Base-by-base conservation (phyloP, 2,329 filamentous ascomycete species). In the Talaromyces pinophilus region DNA sequence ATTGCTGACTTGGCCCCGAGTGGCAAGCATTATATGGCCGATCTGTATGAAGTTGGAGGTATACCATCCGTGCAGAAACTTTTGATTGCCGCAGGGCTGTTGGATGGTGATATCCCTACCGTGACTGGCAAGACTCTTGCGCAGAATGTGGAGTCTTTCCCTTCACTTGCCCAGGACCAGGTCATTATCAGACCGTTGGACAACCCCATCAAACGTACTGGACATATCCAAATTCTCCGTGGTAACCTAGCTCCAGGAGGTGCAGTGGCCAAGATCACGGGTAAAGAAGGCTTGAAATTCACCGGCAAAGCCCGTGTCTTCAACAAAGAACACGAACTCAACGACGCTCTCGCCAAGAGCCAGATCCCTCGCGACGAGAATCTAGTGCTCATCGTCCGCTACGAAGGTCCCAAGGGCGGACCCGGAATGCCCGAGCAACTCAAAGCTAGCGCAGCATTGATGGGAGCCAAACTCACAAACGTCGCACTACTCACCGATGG, bases 351-450 rank as follows among this genome's bases (percentile, higher is more conserved):
- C 13, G 89, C 88, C 28, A 82, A 82, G 22, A 90, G 92, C 64
- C 84, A 89, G 60, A 90, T 92, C 57, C 86, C 87, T 0, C 87
- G 87, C 42, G 87, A 87, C 67, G 92, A 95, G 74, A 95, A 96
- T 75, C 85, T 96, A 15, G 94, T 97, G 22, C 82, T 97, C 33
- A 88, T 97, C 38, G 93, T 98, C 63, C 89, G 94, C 25, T 97
- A 97, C 76, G 94, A 98, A 77, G 94, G 94, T 0, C 94, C 94
- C 13, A 93, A 92, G 76, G 94, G 94, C 69, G 94, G 94, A 0
- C 94, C 94, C 0, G 94, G 94, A 52, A 98, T 98, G 94, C 94
- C 93, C 1, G 94, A 98, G 80, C 93, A 97, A 79, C 85, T 98
- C 54, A 92, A 91, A 76, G 92, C 94, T 11, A 91, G 87, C 67